Evolutionary conservation across 2,329 filamentous ascomycete genomes (phyloP), one percentile per base, ranked within the genome.

Genomic region (Trichoderma cornu-damae): DNA sequence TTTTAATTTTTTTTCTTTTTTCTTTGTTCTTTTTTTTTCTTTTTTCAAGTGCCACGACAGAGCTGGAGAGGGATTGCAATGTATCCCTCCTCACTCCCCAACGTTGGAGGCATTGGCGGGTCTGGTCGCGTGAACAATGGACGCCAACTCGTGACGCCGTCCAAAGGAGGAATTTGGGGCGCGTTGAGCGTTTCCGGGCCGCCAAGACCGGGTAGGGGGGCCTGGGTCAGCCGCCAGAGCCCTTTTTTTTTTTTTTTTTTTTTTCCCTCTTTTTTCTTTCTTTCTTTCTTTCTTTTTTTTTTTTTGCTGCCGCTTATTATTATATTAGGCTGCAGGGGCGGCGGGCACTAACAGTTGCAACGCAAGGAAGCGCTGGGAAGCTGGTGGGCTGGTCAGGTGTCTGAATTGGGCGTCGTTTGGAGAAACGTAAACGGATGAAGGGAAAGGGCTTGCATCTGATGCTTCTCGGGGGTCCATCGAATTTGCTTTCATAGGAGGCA

Each of bases 161-260:
- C 6, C n/a, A 5, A 53, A 24, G 50, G 40, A 53, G 50, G 30
- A n/a, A 44, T 43, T 22, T 34, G 40, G 28, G 38, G 28, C 37
- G 28, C 37, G 22, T 26, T 46, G 40, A 53, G n/a, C 28, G 50
- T 34, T 9, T 20, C 26, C 42, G 40, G 38, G 50, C 50, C 40
- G 50, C 50, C 46, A 35, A 26, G 22, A 44, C 49, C n/a, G n/a
- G n/a, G n/a, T n/a, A n/a, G n/a, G n/a, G 49, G 20, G 24, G 4
- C 40, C 47, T n/a, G n/a, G 52, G 52, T 55, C 52, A 51, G 48
- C 34, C 48, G 48, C n/a, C n/a, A 22, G 34, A 28, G 48, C 34
- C n/a, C n/a, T n/a, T n/a, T n/a, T n/a, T n/a, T n/a, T n/a, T n/a
- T n/a, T n/a, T n/a, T n/a, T n/a, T n/a, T n/a, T n/a, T n/a, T n/a